These are phyloP conservation scores for Penicillium nucicola DNA, from an alignment of 495 filamentous ascomycete genomes.

Conservation along the genomic window DNA sequence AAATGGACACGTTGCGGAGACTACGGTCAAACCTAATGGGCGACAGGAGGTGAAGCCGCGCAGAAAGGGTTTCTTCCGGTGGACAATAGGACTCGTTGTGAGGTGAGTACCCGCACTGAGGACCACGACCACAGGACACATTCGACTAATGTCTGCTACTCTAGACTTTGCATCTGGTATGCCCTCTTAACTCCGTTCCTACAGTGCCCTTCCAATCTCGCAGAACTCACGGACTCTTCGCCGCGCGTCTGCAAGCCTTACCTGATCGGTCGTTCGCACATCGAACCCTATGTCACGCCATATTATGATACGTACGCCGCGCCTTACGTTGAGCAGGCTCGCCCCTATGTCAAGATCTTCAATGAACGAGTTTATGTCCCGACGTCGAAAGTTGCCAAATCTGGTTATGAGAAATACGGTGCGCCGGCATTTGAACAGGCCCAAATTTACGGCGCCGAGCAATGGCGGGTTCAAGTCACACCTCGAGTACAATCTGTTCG, in stretches of 20 bases:
- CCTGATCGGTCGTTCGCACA: slow-evolving; percentile 62
- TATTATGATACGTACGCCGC: slow-evolving; percentile 85
- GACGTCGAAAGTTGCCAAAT: slow-evolving; percentile 57
- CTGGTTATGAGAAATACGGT: slow-evolving; percentile 67
- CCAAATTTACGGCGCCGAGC: slow-evolving; percentile 57
- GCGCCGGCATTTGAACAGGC: slow-evolving; percentile 69
- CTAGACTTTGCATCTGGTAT: slow-evolving; percentile 83
- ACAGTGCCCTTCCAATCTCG: slow-evolving; percentile 70
- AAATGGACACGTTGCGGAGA: slow-evolving; percentile 29
- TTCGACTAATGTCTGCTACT: background rate
- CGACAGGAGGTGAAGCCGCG: slow-evolving; percentile 12
- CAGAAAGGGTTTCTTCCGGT: slow-evolving; percentile 39
- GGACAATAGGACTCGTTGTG: slow-evolving; percentile 54
- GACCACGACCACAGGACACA: background rate
- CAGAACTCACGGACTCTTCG: slow-evolving; percentile 63
- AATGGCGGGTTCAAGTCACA: slow-evolving; percentile 75
- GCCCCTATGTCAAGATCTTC: slow-evolving; percentile 68
- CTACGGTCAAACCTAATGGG: slow-evolving; percentile 11
- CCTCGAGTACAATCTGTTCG: slow-evolving; percentile 68
- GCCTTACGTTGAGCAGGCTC: slow-evolving; percentile 72
- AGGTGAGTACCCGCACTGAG: slow-evolving; percentile 48
- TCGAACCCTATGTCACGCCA: slow-evolving; percentile 74
- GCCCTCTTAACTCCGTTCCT: slow-evolving; percentile 73
- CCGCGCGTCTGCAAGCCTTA: slow-evolving; percentile 84
- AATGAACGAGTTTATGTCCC: slow-evolving; percentile 68